These are phyloP conservation scores for Hymenoscyphus fraxineus DNA, from an alignment of 2,329 filamentous ascomycete genomes.

Conservation along the genomic window DNA sequence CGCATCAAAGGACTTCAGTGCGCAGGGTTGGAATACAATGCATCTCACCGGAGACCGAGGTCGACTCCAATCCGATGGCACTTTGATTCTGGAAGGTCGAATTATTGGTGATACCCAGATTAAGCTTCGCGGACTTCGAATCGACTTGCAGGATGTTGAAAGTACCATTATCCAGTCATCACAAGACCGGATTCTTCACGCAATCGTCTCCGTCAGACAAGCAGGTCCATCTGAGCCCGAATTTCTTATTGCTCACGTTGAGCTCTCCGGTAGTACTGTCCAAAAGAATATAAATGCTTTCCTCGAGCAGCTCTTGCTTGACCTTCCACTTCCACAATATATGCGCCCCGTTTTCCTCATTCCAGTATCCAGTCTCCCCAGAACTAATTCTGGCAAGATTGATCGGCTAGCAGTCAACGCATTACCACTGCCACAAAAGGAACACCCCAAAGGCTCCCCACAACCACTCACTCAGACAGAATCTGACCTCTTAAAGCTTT, in stretches of 20 bases:
- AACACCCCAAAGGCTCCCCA: not conserved
- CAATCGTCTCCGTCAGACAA: not conserved
- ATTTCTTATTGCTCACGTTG: not conserved
- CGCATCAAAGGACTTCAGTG: not conserved
- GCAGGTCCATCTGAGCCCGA: not conserved
- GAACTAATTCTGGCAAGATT: not conserved
- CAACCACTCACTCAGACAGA: not conserved
- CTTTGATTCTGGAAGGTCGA: slow-evolving; percentile 32
- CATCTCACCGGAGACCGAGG: slow-evolving; percentile 41
- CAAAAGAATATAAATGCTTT: not conserved
- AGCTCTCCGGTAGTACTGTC: not conserved
- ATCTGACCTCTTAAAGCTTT: not conserved
- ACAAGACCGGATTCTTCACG: not conserved
- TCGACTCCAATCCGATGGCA: slow-evolving; percentile 31
- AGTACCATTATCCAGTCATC: not conserved
- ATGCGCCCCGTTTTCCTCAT: not conserved
- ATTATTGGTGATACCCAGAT: slow-evolving; percentile 36
- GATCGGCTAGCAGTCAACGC: not conserved
- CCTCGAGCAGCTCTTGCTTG: not conserved
- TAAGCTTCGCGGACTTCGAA: slow-evolving; percentile 23
- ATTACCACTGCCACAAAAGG: not conserved
- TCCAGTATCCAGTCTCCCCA: not conserved
- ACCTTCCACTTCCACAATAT: not conserved
- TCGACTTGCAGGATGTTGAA: slow-evolving; percentile 41
- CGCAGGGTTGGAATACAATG: not conserved